These are phyloP conservation scores for Hansenula lynferdii DNA, from an alignment of 1,139 yeast genomes.

Conservation along the genomic window DNA sequence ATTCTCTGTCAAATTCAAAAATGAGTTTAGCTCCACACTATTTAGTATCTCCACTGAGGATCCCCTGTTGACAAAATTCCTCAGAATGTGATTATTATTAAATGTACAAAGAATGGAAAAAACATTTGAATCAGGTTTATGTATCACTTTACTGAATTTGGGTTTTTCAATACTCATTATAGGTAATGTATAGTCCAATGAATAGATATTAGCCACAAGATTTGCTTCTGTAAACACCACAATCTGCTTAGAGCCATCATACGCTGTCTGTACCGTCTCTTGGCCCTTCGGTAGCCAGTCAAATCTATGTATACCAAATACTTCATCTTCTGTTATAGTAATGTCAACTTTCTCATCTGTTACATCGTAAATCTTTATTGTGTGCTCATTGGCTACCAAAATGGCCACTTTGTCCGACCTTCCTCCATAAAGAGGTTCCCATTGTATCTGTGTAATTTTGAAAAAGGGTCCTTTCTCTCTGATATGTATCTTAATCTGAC, in stretches of 20 bases:
- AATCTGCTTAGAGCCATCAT: slow-evolving; percentile 14
- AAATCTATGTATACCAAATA: slow-evolving; percentile 15
- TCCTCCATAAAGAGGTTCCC: slow-evolving; percentile 12
- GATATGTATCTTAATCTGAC: slow-evolving; percentile 3
- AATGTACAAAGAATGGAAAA: neutral
- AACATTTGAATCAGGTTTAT: neutral
- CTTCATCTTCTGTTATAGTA: slow-evolving; percentile 12
- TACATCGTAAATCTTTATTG: slow-evolving; percentile 10
- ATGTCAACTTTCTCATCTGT: slow-evolving; percentile 11
- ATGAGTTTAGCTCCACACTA: neutral
- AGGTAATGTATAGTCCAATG: slow-evolving; percentile 9
- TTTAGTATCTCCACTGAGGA: neutral
- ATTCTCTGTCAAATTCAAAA: neutral
- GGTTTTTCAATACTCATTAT: slow-evolving; percentile 13
- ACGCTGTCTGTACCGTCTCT: slow-evolving; percentile 11
- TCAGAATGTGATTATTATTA: neutral
- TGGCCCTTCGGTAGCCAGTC: slow-evolving; percentile 11
- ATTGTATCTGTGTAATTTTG: slow-evolving; percentile 12
- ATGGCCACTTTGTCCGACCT: slow-evolving; percentile 10
- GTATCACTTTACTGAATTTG: slow-evolving; percentile 2
- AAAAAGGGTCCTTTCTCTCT: slow-evolving; percentile 2
- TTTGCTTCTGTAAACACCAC: slow-evolving; percentile 9
- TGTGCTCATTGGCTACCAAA: slow-evolving; percentile 4
- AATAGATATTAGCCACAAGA: slow-evolving; percentile 10
- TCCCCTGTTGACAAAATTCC: neutral